Evolutionary conservation across 1,284 basidiomycete genomes (phyloP), one percentile per base, ranked within the genome.

Genomic region (Meira nashicola): DNA sequence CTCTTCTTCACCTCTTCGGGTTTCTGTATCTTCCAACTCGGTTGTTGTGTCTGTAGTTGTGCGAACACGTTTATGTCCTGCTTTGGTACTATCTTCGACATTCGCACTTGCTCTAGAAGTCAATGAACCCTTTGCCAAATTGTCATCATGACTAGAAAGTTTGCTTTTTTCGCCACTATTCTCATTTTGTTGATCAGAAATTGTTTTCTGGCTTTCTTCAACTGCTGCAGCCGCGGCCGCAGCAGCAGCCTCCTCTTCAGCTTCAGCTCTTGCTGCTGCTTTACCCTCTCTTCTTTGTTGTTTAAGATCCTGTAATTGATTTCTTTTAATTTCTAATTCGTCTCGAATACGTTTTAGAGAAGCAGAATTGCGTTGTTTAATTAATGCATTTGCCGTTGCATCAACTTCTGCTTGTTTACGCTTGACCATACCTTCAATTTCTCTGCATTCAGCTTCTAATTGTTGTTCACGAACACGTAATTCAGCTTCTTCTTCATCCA

Each of bases 321-420:
- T 65, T 54, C 70, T 65, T 63, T 77, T 78, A 52, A 74, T 49
- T 40, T 77, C 76, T 17, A 71, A 63, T 58, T 78, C 76, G 10
- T 65, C 62, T 17, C 60, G 64, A 47, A 76, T 64, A 51, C 70
- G 73, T 43, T 71, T 71, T 12, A 78, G 60, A 9, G 72, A 68
- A 44, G 71, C 66, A 54, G 73, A 68, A 41, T 76, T 73, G 25
- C 76, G 74, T 46, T 71, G 70, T 63, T 76, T 76, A 62, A 78
- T 70, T 51, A 78, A 63, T 3, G 71, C 57, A 56, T 78, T 78
- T 62, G 66, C 65, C 6, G 74, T 72, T 33, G 68, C 63, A 15
- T 77, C 73, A 12, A 73, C 67, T 33, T 78, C 76, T 41, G 66
- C 62, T 64, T 73, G 69, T 62, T 76, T 77, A 11, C 69, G 60